Evolutionary conservation across 83 land plant species (phyloP).

Genomic region (Picea mariana): DNA sequence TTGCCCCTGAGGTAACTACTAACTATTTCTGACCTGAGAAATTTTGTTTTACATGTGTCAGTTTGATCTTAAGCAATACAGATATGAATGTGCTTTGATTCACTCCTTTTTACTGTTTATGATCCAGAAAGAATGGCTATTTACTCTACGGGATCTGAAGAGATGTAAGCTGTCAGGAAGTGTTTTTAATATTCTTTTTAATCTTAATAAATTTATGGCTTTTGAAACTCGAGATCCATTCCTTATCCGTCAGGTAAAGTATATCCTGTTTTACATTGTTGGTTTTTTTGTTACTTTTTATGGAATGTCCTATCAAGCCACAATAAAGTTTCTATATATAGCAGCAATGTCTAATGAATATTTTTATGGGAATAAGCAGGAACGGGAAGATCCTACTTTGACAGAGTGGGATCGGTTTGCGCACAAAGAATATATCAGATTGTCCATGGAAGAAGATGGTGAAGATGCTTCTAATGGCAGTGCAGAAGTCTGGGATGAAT

Average conservation of each 20-base stretch:
- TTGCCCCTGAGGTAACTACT: constrained; percentile 72
- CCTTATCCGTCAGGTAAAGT: constrained; percentile 90
- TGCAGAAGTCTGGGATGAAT: constrained; percentile 99
- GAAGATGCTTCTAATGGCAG: constrained; percentile 99
- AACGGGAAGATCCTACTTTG: constrained; percentile 89
- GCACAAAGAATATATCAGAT: constrained; percentile 91
- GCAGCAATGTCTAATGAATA: background rate
- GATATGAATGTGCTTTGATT: background rate
- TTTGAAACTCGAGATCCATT: constrained; percentile 99
- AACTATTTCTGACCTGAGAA: background rate
- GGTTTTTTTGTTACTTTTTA: background rate
- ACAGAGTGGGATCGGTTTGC: constrained; percentile 99
- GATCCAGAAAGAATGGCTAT: constrained; percentile 73
- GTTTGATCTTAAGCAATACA: background rate
- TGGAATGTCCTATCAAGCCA: background rate
- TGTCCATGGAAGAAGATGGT: constrained; percentile 99
- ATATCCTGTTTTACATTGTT: background rate
- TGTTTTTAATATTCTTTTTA: constrained; percentile 94
- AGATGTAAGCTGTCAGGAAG: constrained; percentile 92
- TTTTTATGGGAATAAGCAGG: constrained; percentile 43
- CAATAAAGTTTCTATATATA: background rate
- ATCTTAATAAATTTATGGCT: constrained; percentile 96
- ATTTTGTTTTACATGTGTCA: background rate
- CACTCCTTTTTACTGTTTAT: constrained; percentile 11
- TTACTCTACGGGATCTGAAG: constrained; percentile 85